A percentile compares a stretch with the other conserved stretches of the same genome.
Evolutionary conservation across 2,329 filamentous ascomycete genomes (phyloP).

Genomic region (Pseudogymnoascus sp.): DNA sequence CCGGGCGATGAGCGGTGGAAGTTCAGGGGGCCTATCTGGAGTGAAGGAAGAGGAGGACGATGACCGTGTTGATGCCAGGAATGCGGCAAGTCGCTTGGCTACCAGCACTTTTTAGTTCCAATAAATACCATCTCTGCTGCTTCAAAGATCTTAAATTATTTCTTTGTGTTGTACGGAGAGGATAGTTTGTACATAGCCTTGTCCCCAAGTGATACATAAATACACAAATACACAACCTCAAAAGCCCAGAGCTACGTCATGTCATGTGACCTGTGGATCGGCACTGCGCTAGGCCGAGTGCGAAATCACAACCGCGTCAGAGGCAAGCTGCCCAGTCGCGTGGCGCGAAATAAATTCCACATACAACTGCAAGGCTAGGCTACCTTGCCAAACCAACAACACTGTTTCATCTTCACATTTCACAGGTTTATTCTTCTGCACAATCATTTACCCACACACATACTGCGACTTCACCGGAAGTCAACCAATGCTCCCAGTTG

Average conservation of each 20-base stretch:
- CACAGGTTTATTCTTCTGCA: background rate
- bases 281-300: background rate
- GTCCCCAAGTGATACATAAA: background rate
- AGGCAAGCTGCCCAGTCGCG: conserved; percentile 3
- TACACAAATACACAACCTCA: background rate
- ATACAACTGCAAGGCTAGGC: background rate
- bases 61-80: conserved; percentile 88
- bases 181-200: background rate
- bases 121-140: conserved; percentile 1
- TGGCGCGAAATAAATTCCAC: conserved; percentile 3
- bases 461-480: background rate
- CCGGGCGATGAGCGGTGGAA: conserved; percentile 24
- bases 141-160: background rate
- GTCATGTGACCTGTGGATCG: background rate
- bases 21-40: conserved; percentile 42
- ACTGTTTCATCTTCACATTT: background rate
- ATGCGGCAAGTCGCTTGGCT: conserved; percentile 87
- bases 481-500: background rate
- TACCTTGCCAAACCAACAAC: conserved; percentile 5
- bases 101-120: conserved; percentile 72
- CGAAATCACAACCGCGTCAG: conserved; percentile 4
- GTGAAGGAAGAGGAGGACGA: conserved; percentile 78
- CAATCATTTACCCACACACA: background rate
- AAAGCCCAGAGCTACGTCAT: background rate
- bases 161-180: background rate